Evolutionary conservation across 495 filamentous ascomycete species (phyloP), one percentile per base, ranked within the genome.

Genomic region (Aspergillus heteromorphus): DNA sequence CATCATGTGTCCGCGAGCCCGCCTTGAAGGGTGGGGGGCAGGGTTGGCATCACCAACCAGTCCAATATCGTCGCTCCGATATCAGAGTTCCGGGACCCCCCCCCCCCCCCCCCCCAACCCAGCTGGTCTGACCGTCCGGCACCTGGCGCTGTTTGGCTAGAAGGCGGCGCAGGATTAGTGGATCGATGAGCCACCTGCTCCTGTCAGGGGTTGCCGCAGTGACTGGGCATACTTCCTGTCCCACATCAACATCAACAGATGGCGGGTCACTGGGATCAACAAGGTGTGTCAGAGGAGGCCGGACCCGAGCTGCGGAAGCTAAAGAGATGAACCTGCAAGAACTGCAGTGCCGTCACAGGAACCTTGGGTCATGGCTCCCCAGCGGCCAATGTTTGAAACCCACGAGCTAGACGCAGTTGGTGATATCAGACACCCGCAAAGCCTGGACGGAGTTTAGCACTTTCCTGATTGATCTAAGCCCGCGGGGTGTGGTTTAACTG

Each of bases 401-500:
- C 21, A 47, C 29, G 40, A 31, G 30, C 45, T 55, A 54, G 60
- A 65, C 62, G 64, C 71, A 69, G 69, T 73, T 73, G 71, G 65
- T 71, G 67, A 72, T 67, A 68, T 59, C 57, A 58, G 54, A 54
- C 40, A 31, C 34, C 31, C 19, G 27, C 17, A 25, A 47, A 45
- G 41, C 55, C 49, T 45, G 47, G 41, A 40, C 49, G 34, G 34
- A 47, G 36, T 25, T 40, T 34, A 14, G 14, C 30, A 41, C 17
- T 40, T 5, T 19, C 6, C 13, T 30, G 41, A 53, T 20, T 45
- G 31, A 18, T 43, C 21, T 53, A 27, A 27, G 23, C 7, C 23
- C 23, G 4, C 4, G 7, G 23, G 23, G 23, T 4, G 23, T 27
- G 23, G 23, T 27, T 40, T 17, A 48, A 25, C 55, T 49, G 45